phyloP scores from a whole-genome alignment of 2,329 filamentous ascomycete genomes.

The Pseudohalonectria lignicola region DNA sequence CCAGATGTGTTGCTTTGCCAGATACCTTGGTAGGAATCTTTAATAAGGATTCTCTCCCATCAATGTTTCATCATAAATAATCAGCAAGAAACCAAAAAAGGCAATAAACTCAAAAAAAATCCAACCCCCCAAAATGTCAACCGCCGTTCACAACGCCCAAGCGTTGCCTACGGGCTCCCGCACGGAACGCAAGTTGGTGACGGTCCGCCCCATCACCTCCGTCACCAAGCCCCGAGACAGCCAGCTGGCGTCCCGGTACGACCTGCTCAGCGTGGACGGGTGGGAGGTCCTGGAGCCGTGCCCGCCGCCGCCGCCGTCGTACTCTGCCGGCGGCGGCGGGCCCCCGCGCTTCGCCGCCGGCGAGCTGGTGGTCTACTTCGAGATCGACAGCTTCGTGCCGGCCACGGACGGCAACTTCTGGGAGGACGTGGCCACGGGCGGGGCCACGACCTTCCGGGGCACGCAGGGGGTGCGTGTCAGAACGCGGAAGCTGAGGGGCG shows the following conservation, averaged over 20 bases:
- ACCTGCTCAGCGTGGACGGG: slow-evolving; percentile 12
- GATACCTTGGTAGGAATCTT: too few species aligned
- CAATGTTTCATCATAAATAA: too few species aligned
- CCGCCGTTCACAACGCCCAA: neutral
- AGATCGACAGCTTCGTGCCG: slow-evolving; percentile 21
- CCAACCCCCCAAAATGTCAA: too few species aligned
- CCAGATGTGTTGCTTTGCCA: too few species aligned
- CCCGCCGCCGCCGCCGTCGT: too few species aligned
- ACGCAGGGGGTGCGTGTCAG: slow-evolving; percentile 13
- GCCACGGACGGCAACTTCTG: slow-evolving; percentile 8
- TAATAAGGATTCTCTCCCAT: too few species aligned
- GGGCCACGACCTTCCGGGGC: slow-evolving; percentile 5
- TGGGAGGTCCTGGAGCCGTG: slow-evolving; percentile 13
- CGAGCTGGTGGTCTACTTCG: slow-evolving; percentile 18
- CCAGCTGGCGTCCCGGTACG: slow-evolving; percentile 7
- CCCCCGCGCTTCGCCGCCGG: slow-evolving; percentile 9
- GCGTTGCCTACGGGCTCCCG: neutral
- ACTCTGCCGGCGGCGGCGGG: too few species aligned
- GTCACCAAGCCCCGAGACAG: slow-evolving; percentile 6
- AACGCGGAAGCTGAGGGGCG: slow-evolving; percentile 6
- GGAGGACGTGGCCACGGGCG: slow-evolving; percentile 7
- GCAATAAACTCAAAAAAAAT: too few species aligned
- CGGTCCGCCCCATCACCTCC: slow-evolving; percentile 12
- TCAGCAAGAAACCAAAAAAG: too few species aligned
- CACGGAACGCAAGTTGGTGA: slow-evolving; percentile 18